Base-by-base conservation (phyloP, 148 eudicot genomes). In the Linanthus parryae region DNA sequence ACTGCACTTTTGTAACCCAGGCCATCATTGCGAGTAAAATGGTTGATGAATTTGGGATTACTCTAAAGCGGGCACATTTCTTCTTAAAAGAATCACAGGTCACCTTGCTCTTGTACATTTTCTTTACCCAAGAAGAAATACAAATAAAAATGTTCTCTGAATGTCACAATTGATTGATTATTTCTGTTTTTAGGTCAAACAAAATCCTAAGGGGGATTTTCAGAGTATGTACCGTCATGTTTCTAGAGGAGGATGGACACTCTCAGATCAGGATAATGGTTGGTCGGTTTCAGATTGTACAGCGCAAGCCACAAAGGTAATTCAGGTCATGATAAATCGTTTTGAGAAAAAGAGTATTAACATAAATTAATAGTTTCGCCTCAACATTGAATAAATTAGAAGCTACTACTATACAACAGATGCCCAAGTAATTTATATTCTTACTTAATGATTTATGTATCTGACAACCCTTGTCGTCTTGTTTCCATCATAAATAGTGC, bases 81-180 rank as follows among this genome's bases (percentile, higher is more conserved):
- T 53, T 8, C 33, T 8, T 53, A 8, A 53, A 53, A 37, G 44
- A 53, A 53, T 53, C 57, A 53, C 57, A 53, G 57, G 57, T 53
- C 24, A 11, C n/a, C 14, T 36, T 4, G 3, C 15, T 34, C 26
- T 23, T 22, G 7, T 20, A 38, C 8, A 6, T n/a, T 7, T n/a
- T 2, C 27, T 1, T n/a, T 8, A 4, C 13, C 13, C 12, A 3
- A 28, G 2, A 6, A 21, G 2, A 3, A 2, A 3, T 20, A 27
- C 0, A 5, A 2, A 33, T n/a, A n/a, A 51, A 3, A 2, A 7
- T 26, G 16, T 26, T 27, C 10, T 0, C 15, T 1, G 3, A 30
- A 8, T 13, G 15, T 0, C 1, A 8, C 15, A 2, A 52, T 14
- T 16, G 16, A 7, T 3, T 19, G 11, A 14, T 22, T 9, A 19